Conservation (phyloP, 164 flowering plant genomes). For the Nymphaea colorata region DNA sequence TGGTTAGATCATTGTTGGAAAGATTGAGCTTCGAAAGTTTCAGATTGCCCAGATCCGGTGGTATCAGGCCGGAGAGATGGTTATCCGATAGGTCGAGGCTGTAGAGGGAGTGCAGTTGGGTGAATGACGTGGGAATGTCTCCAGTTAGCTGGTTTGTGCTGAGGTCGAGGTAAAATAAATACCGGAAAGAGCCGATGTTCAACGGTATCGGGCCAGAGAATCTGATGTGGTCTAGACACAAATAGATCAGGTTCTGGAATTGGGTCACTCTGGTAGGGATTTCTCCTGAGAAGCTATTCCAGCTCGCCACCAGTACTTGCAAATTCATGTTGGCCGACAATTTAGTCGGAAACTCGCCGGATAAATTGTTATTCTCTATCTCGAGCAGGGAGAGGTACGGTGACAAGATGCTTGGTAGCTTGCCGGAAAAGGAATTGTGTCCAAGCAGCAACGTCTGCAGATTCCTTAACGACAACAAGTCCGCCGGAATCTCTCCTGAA, state of each 20-base stretch:
- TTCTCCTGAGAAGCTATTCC: constrained; percentile 54
- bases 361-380: constrained; percentile 37
- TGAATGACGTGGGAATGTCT: too few species aligned
- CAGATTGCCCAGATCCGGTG: constrained; percentile 34
- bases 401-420: constrained; percentile 25
- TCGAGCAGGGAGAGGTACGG: constrained; percentile 34
- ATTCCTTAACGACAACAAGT: constrained; percentile 28
- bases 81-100: constrained; percentile 39
- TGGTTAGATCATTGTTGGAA: constrained; percentile 41
- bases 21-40: constrained; percentile 33
- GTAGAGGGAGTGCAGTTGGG: not conserved
- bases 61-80: constrained; percentile 44
- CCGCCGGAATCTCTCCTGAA: constrained; percentile 40
- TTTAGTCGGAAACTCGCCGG: constrained; percentile 34
- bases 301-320: constrained; percentile 6
- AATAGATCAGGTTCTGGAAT: constrained; percentile 11
- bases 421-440: constrained; percentile 42
- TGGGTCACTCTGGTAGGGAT: constrained; percentile 52
- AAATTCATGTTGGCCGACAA: constrained; percentile 32
- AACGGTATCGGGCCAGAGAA: constrained; percentile 56
- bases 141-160: too few species aligned
- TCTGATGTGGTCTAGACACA: constrained; percentile 39
- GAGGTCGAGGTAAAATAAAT: constrained; percentile 11
- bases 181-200: constrained; percentile 30
- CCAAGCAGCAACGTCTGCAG: constrained; percentile 24